phyloP scores from a whole-genome alignment of 2,329 filamentous ascomycete genomes.

The Neonectria hederae region DNA sequence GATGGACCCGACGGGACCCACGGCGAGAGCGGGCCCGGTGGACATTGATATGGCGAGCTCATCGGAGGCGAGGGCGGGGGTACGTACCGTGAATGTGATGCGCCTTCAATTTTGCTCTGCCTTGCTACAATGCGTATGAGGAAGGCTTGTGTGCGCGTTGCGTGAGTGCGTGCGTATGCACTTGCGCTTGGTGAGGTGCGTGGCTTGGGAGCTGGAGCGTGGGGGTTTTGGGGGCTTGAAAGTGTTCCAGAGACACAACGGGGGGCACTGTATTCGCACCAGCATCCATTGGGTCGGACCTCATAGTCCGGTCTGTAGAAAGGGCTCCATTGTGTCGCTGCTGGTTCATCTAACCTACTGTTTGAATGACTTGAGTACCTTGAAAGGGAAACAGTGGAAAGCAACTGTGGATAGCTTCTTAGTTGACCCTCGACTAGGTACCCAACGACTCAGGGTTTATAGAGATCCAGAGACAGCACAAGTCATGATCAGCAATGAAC shows the following conservation, averaged over 20 bases:
- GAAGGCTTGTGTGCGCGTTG: conserved; percentile 10
- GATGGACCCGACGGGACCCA: not conserved
- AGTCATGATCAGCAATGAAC: not conserved
- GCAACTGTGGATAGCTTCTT: not conserved
- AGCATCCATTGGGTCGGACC: not conserved
- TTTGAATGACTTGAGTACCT: not conserved
- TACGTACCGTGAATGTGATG: not conserved
- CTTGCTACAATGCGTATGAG: not conserved
- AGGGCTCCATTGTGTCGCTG: not conserved
- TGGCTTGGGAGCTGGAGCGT: conserved; percentile 11
- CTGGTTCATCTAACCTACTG: not conserved
- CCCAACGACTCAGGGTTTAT: not conserved
- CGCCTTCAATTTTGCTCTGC: not conserved
- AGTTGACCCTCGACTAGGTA: conserved; percentile 5
- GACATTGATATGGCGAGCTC: conserved; percentile 14
- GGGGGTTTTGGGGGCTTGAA: conserved; percentile 21
- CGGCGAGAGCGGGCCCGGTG: conserved; percentile 14
- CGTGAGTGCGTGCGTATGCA: not conserved
- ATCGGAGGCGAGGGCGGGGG: conserved; percentile 3
- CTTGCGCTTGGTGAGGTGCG: conserved; percentile 12
- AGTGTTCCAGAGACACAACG: conserved; percentile 10
- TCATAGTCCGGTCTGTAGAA: not conserved
- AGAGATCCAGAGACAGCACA: not conserved
- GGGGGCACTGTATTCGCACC: not conserved
- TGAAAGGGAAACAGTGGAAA: not conserved